phyloP scores from a whole-genome alignment of 768 basidiomycete genomes.

The Ramaria sp. region DNA sequence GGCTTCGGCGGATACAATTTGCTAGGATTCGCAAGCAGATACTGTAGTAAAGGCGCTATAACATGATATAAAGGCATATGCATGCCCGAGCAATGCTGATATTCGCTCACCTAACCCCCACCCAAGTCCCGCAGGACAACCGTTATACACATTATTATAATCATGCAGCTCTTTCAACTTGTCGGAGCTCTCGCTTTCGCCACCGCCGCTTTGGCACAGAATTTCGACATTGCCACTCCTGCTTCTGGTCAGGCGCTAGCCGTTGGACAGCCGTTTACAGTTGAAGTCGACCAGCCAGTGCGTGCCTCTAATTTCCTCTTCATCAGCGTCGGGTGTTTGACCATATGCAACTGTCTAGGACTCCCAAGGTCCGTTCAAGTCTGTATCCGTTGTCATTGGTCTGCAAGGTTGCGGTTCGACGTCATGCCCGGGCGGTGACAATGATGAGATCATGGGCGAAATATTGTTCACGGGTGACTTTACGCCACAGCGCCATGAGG shows the following conservation, averaged over 20 bases:
- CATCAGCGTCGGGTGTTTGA: too few relatives aligned
- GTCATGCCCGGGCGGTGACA: slow-evolving; percentile 1
- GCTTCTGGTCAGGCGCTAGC: neutral
- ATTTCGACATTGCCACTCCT: neutral
- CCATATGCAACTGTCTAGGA: neutral
- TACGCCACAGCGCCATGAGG: neutral
- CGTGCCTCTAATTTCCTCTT: neutral
- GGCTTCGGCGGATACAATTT: too few relatives aligned
- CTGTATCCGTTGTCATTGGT: neutral
- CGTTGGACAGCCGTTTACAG: slow-evolving; percentile 1
- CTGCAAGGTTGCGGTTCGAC: neutral
- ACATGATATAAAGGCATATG: too few relatives aligned
- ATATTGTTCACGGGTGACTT: slow-evolving; percentile 1
- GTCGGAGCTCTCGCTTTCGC: neutral
- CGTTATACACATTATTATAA: neutral
- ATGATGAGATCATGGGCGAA: slow-evolving; percentile 4
- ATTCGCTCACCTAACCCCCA: too few relatives aligned
- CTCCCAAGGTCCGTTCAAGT: neutral
- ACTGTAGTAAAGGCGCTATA: too few relatives aligned
- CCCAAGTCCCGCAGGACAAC: too few relatives aligned
- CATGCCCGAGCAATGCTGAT: too few relatives aligned
- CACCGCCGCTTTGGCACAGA: neutral
- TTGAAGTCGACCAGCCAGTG: slow-evolving; percentile 5
- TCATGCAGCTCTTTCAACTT: neutral
- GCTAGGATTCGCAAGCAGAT: too few relatives aligned